These are phyloP conservation scores for Stellera chamaejasme DNA, from an alignment of 345 rosid species.

Conservation along the genomic window DNA sequence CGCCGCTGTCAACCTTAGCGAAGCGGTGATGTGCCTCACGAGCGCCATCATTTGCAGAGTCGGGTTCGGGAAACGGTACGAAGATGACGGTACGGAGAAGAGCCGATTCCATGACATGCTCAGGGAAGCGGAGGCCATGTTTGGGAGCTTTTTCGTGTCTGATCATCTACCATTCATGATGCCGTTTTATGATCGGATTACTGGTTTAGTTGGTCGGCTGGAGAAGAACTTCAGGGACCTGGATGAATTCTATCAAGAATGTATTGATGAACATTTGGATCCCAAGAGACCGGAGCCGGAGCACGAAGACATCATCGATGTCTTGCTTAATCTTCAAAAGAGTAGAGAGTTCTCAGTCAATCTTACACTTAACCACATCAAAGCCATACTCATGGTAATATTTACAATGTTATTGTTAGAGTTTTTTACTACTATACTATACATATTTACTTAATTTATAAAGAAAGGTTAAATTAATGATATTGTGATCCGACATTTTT, in stretches of 20 bases:
- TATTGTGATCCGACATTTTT: no score
- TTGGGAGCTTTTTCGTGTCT: constrained; percentile 23
- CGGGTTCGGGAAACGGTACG: constrained; percentile 28
- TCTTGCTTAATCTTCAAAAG: constrained; percentile 20
- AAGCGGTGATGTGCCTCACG: constrained; percentile 19
- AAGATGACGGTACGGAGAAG: constrained; percentile 26
- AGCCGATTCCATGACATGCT: constrained; percentile 25
- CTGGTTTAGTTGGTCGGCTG: constrained; percentile 20
- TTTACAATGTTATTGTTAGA: no score
- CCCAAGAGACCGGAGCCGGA: constrained; percentile 26
- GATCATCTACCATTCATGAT: constrained; percentile 31
- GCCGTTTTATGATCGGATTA: constrained; percentile 26
- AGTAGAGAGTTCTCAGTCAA: constrained; percentile 20
- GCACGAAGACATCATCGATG: constrained; percentile 24
- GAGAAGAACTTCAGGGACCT: constrained; percentile 22
- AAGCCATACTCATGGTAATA: constrained; percentile 26
- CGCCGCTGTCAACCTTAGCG: constrained; percentile 17
- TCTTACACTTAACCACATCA: constrained; percentile 27
- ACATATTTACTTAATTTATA: no score
- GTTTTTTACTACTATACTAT: no score
- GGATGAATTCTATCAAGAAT: constrained; percentile 28
- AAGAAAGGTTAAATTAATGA: no score
- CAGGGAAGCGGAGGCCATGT: constrained; percentile 25
- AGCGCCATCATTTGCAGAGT: constrained; percentile 26
- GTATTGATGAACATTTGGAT: constrained; percentile 27